Evolutionary conservation across 73 alveolate genomes (phyloP), one percentile per base, ranked within the genome.

Genomic region (Paramecium caudatum): DNA sequence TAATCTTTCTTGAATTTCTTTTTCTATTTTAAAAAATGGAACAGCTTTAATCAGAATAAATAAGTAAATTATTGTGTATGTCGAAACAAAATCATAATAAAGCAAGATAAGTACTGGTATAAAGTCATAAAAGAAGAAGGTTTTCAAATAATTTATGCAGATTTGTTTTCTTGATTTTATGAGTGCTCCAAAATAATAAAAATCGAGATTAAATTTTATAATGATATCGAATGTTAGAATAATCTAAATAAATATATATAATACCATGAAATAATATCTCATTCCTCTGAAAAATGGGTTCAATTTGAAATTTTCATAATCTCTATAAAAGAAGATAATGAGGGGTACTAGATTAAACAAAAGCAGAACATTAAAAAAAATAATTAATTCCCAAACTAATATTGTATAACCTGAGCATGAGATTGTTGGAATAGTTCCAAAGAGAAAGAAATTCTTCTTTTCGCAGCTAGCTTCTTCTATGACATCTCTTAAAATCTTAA

Each of bases 211-310:
- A 7, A 55, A 55, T 55, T 55, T 55, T 55, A 55, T 27, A 1
- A 55, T 55, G 41, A 55, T 23, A 55, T 55, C 80, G 10, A 21
- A 16, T 27, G 30, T 27, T 55, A 55, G 9, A 43, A 55, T 55
- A 0, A 3, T 17, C 80, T 55, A 55, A 55, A 27, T 55, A 10
- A 55, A 23, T 55, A 55, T 19, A 9, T 23, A 55, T 2, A 3
- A 46, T 46, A 55, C 80, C 80, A 55, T 55, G 30, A 19, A 55
- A 55, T 55, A 55, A 55, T 55, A 55, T 55, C 80, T 21, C 45
- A 55, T 23, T 16, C 80, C 80, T 21, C 30, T 55, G n/a, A 55
- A 55, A 55, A 55, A 55, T 27, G 46, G 80, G 46, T 55, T 55
- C 17, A 55, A 6, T 55, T 55, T 55, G 16, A 55, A 55, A 12